Base-by-base conservation (phyloP, 2,329 filamentous ascomycete genomes). In the Alternaria triticina region DNA sequence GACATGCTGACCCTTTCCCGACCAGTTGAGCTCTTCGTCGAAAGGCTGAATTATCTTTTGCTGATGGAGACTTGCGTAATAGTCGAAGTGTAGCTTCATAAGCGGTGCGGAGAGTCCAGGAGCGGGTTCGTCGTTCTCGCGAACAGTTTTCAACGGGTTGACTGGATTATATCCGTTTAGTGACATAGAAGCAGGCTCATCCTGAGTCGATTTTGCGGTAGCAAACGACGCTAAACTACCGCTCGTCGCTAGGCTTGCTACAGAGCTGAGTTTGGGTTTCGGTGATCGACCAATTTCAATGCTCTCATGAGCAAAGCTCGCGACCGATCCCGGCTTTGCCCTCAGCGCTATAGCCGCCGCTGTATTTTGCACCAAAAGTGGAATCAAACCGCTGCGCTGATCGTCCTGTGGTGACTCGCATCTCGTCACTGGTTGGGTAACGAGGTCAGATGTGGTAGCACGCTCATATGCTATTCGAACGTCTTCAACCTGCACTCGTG, bases 1-100 rank as follows among this genome's bases (percentile, higher is more conserved):
- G 4, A 72, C 67, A 45, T 73, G 69, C 28, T 74, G 70, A 3
- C 70, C 72, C 43, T 61, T 66, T 0, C 70, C 70, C 11, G 72
- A 74, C 70, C 70, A 74, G 23, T 72, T 69, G 9, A 68, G 30
- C 30, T 69, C 68, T 13, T 58, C 56, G 4, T 68, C 55, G n/a
- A 54, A 61, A 8, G 61, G 56, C 25, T 54, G 47, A 5, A 55
- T 23, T 25, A 60, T 46, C 11, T 57, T 23, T 25, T 40, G 27
- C 25, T 25, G 9, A 1, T 11, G 40, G 20, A 65, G 59, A 6
- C 0, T 27, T 2, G 4, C 6, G 20, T 54, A 54, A 6, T 60
- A 65, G 28, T 60, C 50, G 6, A 33, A 9, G 1, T 43, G 25
- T n/a, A 61, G 3, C 13, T 52, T 13, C 7, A 6, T 0, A 7